Evolutionary conservation across 331 rosid species (phyloP).

Genomic region (Dryas integrifolia): DNA sequence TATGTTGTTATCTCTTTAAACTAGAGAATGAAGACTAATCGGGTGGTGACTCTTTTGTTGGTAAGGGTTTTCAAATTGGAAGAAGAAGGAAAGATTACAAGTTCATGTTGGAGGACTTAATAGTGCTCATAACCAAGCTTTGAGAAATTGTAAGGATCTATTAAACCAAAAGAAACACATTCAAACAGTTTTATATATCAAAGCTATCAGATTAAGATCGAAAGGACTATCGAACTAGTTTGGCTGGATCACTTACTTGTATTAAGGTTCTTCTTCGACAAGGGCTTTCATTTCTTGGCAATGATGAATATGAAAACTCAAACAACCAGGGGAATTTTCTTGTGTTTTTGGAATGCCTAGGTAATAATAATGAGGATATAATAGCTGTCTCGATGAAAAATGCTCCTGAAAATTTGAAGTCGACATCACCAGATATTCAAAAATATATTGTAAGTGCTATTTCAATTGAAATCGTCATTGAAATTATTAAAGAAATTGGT

Average conservation of each 20-base stretch:
- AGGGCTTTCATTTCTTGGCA: slow-evolving; percentile 10
- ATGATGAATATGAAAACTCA: slow-evolving; percentile 7
- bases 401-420: neutral
- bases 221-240: neutral
- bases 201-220: no score
- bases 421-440: slow-evolving; percentile 2
- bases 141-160: neutral
- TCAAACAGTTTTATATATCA: neutral
- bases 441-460: neutral
- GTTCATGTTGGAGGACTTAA: slow-evolving; percentile 9
- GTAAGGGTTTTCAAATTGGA: neutral
- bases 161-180: slow-evolving; percentile 1
- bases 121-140: slow-evolving; percentile 12
- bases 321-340: neutral
- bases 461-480: neutral
- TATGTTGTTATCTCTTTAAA: neutral
- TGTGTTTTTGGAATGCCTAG: neutral
- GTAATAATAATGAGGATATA: neutral
- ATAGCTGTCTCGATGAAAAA: neutral
- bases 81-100: neutral
- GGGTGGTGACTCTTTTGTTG: neutral
- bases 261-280: neutral
- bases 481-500: neutral
- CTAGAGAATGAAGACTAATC: neutral
- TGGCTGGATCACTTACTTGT: neutral